A percentile compares a stretch with the other conserved stretches of the same genome.
These are phyloP conservation scores for Climacium dendroides DNA, from an alignment of 225 moss, liverwort and hornwort species.

Conservation along the genomic window DNA sequence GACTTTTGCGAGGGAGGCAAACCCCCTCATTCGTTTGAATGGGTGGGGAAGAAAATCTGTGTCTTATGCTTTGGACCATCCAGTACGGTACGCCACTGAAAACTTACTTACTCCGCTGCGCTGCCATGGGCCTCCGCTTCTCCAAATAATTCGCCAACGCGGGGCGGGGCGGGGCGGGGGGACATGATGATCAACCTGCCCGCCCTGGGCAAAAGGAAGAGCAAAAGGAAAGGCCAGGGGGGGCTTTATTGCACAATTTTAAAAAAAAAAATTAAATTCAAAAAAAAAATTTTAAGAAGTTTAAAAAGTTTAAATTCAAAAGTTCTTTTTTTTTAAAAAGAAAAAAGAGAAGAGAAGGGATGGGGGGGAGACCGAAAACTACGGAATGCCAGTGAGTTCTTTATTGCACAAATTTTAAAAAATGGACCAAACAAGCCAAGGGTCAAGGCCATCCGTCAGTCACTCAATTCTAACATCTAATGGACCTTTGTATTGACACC, in stretches of 20 bases:
- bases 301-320: too few relatives aligned
- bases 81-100: background rate
- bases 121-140: background rate
- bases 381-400: too few relatives aligned
- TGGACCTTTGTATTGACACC: accelerated
- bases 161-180: too few relatives aligned
- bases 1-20: background rate
- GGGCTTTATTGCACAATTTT: too few relatives aligned
- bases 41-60: background rate
- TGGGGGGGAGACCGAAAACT: too few relatives aligned
- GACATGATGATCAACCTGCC: background rate
- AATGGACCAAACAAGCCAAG: too few relatives aligned
- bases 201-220: background rate
- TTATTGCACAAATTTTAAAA: too few relatives aligned
- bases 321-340: too few relatives aligned
- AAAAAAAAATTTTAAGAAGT: too few relatives aligned
- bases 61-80: background rate
- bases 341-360: too few relatives aligned
- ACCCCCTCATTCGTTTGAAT: background rate
- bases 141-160: background rate
- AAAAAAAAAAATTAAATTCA: too few relatives aligned
- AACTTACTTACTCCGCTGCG: background rate
- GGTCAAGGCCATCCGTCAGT: too few relatives aligned
- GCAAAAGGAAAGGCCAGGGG: background rate
- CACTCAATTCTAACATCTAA: background rate